phyloP scores from a whole-genome alignment of 768 basidiomycete genomes.

The Lanmaoa pseudosensibilis region DNA sequence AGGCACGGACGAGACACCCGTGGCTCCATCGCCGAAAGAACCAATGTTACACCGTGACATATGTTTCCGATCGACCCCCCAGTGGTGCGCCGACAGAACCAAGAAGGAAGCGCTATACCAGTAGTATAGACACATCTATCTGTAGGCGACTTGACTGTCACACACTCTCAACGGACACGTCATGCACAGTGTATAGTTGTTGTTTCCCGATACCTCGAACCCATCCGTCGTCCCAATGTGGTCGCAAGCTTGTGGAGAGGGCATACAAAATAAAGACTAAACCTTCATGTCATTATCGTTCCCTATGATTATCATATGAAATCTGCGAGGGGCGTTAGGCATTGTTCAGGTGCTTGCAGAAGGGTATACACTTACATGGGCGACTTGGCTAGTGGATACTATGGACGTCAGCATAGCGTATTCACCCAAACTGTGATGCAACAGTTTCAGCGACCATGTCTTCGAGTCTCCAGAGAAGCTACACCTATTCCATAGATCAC shows the following conservation, averaged over 20 bases:
- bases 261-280: neutral
- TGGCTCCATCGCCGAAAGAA: conserved; percentile 3
- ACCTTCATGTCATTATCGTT: conserved; percentile 13
- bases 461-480: neutral
- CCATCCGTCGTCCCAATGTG: conserved; percentile 14
- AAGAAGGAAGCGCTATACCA: neutral
- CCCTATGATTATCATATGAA: conserved; percentile 11
- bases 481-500: conserved; percentile 1
- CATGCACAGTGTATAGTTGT: conserved; percentile 36
- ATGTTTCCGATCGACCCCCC: neutral
- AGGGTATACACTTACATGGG: conserved; percentile 6
- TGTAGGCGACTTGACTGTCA: conserved; percentile 36
- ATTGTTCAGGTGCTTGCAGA: neutral
- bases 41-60: conserved; percentile 15
- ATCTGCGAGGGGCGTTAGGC: conserved; percentile 1
- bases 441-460: neutral
- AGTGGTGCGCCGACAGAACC: accelerated
- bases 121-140: conserved; percentile 15
- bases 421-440: neutral
- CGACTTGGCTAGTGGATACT: neutral
- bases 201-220: conserved; percentile 27
- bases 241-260: neutral
- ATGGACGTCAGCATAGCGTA: neutral
- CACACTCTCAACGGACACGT: conserved; percentile 37
- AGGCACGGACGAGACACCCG: conserved; percentile 3